phyloP scores from a whole-genome alignment of 805 yeast species.

The Grigorovia yakushimaensis region DNA sequence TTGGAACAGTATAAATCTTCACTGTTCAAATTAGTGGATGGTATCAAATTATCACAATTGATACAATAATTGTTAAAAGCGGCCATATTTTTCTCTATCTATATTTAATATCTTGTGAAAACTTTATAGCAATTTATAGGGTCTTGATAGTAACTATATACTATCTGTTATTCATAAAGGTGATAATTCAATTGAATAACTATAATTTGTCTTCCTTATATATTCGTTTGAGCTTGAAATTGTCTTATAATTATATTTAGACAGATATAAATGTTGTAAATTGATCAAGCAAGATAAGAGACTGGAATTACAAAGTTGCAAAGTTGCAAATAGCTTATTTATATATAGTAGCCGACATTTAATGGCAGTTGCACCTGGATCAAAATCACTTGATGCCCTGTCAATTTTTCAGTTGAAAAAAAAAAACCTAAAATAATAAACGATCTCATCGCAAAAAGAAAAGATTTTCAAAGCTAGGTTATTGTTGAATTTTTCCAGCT shows the following conservation, averaged over 20 bases:
- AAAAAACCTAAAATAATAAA: not conserved
- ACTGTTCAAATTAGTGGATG: not conserved
- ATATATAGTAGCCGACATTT: not conserved
- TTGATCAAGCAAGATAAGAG: not conserved
- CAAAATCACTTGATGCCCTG: not conserved
- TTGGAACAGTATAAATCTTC: slow-evolving; percentile 21
- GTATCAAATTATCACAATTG: slow-evolving; percentile 37
- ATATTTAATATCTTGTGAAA: too few relatives aligned
- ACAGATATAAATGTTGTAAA: too few relatives aligned
- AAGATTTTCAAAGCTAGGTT: not conserved
- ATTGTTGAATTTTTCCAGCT: not conserved
- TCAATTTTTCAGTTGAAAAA: not conserved
- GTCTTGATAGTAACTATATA: too few relatives aligned
- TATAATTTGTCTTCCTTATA: too few relatives aligned
- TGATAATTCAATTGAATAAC: too few relatives aligned
- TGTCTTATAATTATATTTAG: too few relatives aligned
- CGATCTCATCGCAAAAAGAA: not conserved
- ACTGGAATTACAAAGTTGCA: not conserved
- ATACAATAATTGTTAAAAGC: slow-evolving; percentile 47
- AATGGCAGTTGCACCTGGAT: not conserved
- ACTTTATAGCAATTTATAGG: too few relatives aligned
- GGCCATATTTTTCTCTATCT: not conserved
- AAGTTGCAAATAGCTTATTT: not conserved
- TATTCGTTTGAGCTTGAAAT: too few relatives aligned
- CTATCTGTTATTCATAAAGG: too few relatives aligned